A percentile compares a stretch with the other conserved stretches of the same genome.
Conservation (phyloP, 768 basidiomycete species). For the Collybiopsis confluens region DNA sequence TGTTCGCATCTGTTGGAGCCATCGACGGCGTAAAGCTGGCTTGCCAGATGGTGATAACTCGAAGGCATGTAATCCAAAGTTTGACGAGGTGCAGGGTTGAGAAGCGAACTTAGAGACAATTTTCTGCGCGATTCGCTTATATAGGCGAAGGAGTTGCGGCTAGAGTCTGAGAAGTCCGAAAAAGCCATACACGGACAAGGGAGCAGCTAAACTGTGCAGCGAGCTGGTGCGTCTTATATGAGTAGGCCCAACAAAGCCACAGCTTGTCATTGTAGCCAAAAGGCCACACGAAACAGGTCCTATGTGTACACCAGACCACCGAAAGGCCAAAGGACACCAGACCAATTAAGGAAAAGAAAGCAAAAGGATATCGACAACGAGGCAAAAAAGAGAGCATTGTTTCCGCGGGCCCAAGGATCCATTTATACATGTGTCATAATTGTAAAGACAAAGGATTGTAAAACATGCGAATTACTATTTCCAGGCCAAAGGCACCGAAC, state of each 20-base stretch:
- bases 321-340: not conserved
- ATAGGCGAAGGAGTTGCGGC: too few species aligned
- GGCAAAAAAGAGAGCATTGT: conserved; percentile 4
- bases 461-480: not conserved
- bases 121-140: too few species aligned
- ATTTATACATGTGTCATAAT: not conserved
- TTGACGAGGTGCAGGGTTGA: too few species aligned
- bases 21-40: not conserved
- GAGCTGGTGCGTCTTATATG: not conserved
- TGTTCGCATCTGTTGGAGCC: not conserved
- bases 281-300: not conserved
- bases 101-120: too few species aligned
- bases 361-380: conserved; percentile 4
- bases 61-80: not conserved
- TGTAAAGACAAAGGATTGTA: not conserved
- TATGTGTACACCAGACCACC: not conserved
- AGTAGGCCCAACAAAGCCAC: not conserved
- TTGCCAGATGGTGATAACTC: not conserved
- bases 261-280: not conserved
- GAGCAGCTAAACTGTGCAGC: not conserved
- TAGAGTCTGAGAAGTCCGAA: too few species aligned
- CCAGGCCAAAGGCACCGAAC: not conserved
- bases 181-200: too few species aligned
- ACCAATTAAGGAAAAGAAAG: not conserved
- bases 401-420: not conserved